These are phyloP conservation scores for Sabuloglossum arenarium DNA, from an alignment of 495 filamentous ascomycete genomes.

Conservation along the genomic window DNA sequence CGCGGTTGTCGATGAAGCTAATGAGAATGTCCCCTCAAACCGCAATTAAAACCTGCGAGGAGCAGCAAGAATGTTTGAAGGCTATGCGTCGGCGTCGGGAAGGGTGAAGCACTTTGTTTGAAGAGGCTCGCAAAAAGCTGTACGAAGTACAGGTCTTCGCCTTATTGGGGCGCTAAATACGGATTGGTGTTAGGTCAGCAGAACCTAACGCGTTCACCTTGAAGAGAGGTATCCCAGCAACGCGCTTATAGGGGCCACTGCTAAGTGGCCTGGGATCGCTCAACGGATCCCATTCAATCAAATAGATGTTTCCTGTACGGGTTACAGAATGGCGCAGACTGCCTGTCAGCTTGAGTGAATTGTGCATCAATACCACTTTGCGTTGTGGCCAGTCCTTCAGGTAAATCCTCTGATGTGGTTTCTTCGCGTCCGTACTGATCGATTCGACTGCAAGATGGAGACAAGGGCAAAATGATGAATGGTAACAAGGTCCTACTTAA, in stretches of 20 bases:
- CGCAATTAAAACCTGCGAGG: background rate
- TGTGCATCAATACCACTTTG: conserved; percentile 79
- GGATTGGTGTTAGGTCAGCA: background rate
- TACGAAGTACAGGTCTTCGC: background rate
- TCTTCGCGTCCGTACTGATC: background rate
- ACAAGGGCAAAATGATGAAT: conserved; percentile 56
- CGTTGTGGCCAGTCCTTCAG: conserved; percentile 82
- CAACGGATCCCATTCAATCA: background rate
- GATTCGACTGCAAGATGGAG: conserved; percentile 42
- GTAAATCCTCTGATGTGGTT: conserved; percentile 15
- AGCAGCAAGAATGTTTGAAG: background rate
- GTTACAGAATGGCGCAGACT: conserved; percentile 59
- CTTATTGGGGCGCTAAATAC: background rate
- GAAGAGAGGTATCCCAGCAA: background rate
- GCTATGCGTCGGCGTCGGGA: background rate
- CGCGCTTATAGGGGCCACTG: too few relatives aligned
- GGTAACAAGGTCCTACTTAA: conserved; percentile 28
- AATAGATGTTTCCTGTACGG: conserved; percentile 7
- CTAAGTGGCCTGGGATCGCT: too few relatives aligned
- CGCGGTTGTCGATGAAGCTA: background rate
- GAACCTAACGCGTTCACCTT: background rate
- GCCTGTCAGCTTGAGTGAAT: conserved; percentile 55
- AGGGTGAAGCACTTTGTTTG: background rate
- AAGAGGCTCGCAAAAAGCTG: background rate
- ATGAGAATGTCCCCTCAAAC: background rate